Conservation (phyloP, 305 asterid species). For the Fraxinus ornus region DNA sequence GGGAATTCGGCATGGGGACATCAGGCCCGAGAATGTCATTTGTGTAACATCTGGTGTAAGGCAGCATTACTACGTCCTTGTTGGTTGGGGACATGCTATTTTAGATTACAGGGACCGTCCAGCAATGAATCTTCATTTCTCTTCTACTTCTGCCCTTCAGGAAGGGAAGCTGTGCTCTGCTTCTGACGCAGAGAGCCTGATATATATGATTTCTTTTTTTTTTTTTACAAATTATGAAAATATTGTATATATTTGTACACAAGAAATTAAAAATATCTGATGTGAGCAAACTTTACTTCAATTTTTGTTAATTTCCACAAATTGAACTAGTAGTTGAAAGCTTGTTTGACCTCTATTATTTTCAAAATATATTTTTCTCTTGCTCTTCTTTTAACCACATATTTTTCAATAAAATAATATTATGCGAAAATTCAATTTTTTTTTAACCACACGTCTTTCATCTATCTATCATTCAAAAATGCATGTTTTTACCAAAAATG, state of each 20-base stretch:
- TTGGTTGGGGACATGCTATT: constrained; percentile 98
- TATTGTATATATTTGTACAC: neutral
- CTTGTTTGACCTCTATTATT: no score
- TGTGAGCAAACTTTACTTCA: neutral
- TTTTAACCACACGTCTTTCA: no score
- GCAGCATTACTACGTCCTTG: constrained; percentile 58
- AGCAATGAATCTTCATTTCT: constrained; percentile 79
- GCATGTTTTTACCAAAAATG: no score
- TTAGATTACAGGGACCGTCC: constrained; percentile 93
- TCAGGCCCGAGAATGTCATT: constrained; percentile 82
- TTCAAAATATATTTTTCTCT: no score
- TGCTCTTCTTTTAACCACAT: no score
- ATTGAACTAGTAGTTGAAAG: neutral
- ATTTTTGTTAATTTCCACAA: neutral
- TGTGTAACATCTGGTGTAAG: constrained; percentile 50
- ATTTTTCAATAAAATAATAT: no score
- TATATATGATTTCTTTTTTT: constrained; percentile 42
- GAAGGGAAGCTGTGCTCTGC: constrained; percentile 91
- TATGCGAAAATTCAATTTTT: no score
- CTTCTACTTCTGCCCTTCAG: constrained; percentile 92
- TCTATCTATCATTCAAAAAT: no score
- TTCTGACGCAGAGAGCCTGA: constrained; percentile 93
- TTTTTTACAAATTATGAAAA: no score
- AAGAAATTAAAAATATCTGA: no score
- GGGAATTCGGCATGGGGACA: constrained; percentile 89